Percentiles rank a stretch among this genome's conserved stretches.
Evolutionary conservation across 163 green algal species (phyloP).

Genomic region (Trebouxia gelatinosa): DNA sequence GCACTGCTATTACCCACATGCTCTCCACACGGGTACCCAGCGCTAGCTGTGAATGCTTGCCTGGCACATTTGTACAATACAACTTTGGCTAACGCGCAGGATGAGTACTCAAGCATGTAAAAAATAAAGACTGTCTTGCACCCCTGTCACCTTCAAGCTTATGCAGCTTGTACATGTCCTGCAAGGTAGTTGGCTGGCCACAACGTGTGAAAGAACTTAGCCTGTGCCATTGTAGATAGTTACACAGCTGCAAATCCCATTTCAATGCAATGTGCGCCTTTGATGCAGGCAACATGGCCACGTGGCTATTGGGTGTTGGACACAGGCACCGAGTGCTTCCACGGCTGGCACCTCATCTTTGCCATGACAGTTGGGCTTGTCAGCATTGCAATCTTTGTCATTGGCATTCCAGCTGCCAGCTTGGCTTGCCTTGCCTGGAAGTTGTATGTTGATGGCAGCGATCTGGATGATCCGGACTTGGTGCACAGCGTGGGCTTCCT

Average conservation of each 20-base stretch:
- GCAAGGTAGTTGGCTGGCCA: too few relatives aligned
- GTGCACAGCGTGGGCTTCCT: too few relatives aligned
- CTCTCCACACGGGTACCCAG: neutral
- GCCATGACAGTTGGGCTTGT: neutral
- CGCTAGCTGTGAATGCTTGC: neutral
- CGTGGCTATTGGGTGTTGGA: neutral
- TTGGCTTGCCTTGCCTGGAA: too few relatives aligned
- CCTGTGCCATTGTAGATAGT: neutral
- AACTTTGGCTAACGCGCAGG: neutral
- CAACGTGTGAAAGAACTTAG: too few relatives aligned
- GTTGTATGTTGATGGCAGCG: too few relatives aligned
- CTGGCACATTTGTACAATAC: too few relatives aligned
- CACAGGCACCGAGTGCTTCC: neutral
- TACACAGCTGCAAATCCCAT: neutral
- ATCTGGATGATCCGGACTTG: too few relatives aligned
- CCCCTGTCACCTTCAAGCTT: too few relatives aligned
- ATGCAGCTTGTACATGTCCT: neutral
- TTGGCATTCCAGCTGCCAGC: constrained; percentile 1
- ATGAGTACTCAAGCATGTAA: neutral
- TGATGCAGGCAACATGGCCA: constrained; percentile 1
- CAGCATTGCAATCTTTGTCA: neutral
- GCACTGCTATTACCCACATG: neutral
- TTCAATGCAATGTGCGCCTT: neutral
- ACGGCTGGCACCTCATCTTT: neutral
- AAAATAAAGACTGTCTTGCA: too few relatives aligned